Evolutionary conservation across 2,329 filamentous ascomycete species (phyloP).

Genomic region (Penicillium digitatum): DNA sequence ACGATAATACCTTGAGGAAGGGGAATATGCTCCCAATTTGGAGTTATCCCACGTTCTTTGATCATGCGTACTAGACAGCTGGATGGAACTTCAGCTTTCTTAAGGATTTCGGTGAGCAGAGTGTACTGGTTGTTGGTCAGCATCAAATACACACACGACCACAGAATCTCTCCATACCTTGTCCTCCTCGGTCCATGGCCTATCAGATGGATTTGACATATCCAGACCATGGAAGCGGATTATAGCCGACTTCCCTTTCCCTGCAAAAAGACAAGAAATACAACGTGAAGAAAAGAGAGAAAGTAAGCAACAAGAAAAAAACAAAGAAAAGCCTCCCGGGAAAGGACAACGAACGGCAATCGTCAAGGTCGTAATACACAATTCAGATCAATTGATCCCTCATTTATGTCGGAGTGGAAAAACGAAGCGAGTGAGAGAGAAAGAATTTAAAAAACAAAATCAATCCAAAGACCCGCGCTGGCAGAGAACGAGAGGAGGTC

Average conservation of each 20-base stretch:
- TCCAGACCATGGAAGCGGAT: constrained; percentile 38
- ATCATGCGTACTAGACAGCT: constrained; percentile 38
- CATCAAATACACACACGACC: constrained; percentile 5
- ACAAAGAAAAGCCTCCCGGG: constrained; percentile 27
- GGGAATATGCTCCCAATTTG: constrained; percentile 41
- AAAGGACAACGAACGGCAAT: constrained; percentile 15
- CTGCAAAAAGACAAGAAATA: constrained; percentile 11
- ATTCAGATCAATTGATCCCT: constrained; percentile 22
- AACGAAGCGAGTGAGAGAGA: constrained; percentile 10
- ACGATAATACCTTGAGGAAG: constrained; percentile 41
- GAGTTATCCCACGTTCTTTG: constrained; percentile 35
- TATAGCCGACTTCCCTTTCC: constrained; percentile 14
- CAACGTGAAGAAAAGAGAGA: constrained; percentile 11
- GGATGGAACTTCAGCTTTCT: constrained; percentile 38
- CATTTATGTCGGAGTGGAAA: constrained; percentile 6
- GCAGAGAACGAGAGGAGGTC: constrained; percentile 18
- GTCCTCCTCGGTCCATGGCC: constrained; percentile 45
- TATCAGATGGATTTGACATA: constrained; percentile 44
- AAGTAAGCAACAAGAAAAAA: constrained; percentile 15
- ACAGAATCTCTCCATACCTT: constrained; percentile 34
- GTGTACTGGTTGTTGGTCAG: constrained; percentile 31
- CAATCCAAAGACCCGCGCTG: constrained; percentile 16
- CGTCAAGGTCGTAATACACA: constrained; percentile 8
- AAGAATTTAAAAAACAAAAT: constrained; percentile 12
- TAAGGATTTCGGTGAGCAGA: constrained; percentile 43